These are phyloP conservation scores for Tulasnella sp. DNA, from an alignment of 768 basidiomycete genomes.

Conservation along the genomic window DNA sequence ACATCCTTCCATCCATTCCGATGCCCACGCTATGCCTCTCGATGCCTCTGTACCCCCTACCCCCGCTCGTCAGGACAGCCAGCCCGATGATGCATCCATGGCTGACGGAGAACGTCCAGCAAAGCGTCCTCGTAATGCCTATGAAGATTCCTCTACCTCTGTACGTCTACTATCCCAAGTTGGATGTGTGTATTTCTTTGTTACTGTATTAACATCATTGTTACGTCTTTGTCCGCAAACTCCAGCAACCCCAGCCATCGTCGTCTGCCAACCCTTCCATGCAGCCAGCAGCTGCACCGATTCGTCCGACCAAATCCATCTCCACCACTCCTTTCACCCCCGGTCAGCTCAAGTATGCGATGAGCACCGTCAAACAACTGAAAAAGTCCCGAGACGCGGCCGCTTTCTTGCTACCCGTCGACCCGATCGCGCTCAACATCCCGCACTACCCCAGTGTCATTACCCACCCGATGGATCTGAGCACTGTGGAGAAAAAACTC, in stretches of 20 bases:
- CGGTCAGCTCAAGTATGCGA: slow-evolving; percentile 74
- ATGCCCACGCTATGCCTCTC: background rate
- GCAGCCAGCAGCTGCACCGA: slow-evolving; percentile 33
- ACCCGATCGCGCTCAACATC: slow-evolving; percentile 60
- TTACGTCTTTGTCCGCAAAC: slow-evolving; percentile 26
- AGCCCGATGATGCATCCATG: slow-evolving; percentile 5
- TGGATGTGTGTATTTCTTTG: slow-evolving; percentile 48
- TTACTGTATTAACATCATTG: slow-evolving; percentile 50
- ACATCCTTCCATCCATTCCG: background rate
- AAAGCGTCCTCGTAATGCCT: slow-evolving; percentile 71
- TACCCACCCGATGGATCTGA: slow-evolving; percentile 89
- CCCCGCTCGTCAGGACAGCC: background rate
- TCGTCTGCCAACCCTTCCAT: slow-evolving; percentile 36
- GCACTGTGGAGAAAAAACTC: slow-evolving; percentile 87
- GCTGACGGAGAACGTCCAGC: slow-evolving; percentile 67
- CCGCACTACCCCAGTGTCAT: slow-evolving; percentile 87
- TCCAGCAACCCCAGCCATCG: slow-evolving; percentile 31
- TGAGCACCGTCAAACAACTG: slow-evolving; percentile 69
- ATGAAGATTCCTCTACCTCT: slow-evolving; percentile 71
- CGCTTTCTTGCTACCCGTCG: slow-evolving; percentile 85
- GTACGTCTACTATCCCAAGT: slow-evolving; percentile 58
- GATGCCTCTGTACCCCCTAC: background rate
- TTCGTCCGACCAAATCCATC: slow-evolving; percentile 28
- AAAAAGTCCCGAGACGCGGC: slow-evolving; percentile 81
- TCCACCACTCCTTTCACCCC: slow-evolving; percentile 43